Base-by-base conservation (phyloP, 352 stramenopile species). In the Phytophthora cajani region DNA sequence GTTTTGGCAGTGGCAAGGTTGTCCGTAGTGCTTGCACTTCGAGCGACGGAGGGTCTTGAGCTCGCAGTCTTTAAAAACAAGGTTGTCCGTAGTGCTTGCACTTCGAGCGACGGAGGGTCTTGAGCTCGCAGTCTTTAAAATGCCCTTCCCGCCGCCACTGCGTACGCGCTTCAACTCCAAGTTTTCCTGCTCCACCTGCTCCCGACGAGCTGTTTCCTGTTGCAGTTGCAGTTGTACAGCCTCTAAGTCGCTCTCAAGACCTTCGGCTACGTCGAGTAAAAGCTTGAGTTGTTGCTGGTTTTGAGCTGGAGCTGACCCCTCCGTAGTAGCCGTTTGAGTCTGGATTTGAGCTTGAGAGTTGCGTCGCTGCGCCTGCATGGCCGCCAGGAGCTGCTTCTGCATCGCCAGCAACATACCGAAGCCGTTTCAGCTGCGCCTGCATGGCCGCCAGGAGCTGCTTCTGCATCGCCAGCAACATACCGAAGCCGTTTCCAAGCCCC, bases 231-330 rank as follows among this genome's bases (percentile, higher is more conserved):
- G 55, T 40, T 89, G 80, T 1, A 82, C 69, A 0, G 63, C 67
- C 55, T 90, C 83, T 9, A 93, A 52, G 27, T 93, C 85, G 14
- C 58, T 79, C 63, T 93, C 85, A 0, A 93, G 80, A 0, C 72
- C 75, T 65, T 91, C 83, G 9, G 83, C 84, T 0, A 91, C 83
- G 36, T 91, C 83, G 7, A 93, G 72, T 9, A 93, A 70, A 51
- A 81, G 58, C n/a, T 88, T 85, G 42, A 89, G 80, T 59, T 90
- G 82, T 5, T 80, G 54, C 58, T 85, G 72, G 40, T 69, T 81
- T 67, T 61, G 66, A 36, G 21, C n/a, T 23, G 44, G 19, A 66
- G 50, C 11, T 57, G 66, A 14, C 11, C 44, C 49, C 5, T 62
- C 71, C 23, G 38, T 23, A 27, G 27, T 42, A 52, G 19, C 9